Conservation (phyloP, 2,329 filamentous ascomycete species). For the Hymenoscyphus salicellus region DNA sequence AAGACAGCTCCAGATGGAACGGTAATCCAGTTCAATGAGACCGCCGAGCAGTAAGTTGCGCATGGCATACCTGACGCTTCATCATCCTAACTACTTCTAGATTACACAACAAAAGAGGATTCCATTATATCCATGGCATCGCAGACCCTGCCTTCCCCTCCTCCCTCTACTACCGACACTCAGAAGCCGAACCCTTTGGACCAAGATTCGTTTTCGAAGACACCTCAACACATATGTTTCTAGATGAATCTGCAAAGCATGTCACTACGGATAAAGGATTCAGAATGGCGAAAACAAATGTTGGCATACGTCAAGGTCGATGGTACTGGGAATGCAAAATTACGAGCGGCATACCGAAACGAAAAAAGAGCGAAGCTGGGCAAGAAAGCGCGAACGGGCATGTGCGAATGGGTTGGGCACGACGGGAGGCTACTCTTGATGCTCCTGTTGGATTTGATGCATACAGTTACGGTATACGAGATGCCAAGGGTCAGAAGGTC, state of each 20-base stretch:
- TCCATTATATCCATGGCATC: conserved; percentile 86
- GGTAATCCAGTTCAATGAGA: conserved; percentile 58
- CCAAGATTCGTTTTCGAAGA: conserved; percentile 92
- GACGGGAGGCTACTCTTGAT: conserved; percentile 77
- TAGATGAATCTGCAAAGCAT: conserved; percentile 70
- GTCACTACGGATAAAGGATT: conserved; percentile 92
- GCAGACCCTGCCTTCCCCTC: conserved; percentile 84
- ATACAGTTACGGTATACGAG: conserved; percentile 91
- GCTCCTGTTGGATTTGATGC: conserved; percentile 83
- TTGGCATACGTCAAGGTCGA: conserved; percentile 82
- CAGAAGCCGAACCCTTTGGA: conserved; percentile 78
- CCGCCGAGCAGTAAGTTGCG: conserved; percentile 58
- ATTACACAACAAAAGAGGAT: conserved; percentile 67
- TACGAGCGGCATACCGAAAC: conserved; percentile 65
- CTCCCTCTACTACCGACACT: conserved; percentile 83
- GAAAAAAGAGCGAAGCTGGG: conserved; percentile 23
- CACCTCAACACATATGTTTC: conserved; percentile 78
- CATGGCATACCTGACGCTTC: background rate
- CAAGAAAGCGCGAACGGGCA: conserved; percentile 43
- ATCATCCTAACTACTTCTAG: conserved; percentile 36
- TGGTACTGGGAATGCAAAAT: conserved; percentile 96
- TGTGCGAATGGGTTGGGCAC: conserved; percentile 83
- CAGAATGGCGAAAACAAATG: conserved; percentile 85
- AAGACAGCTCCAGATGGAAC: conserved; percentile 49
- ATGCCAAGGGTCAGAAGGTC: conserved; percentile 85